Evolutionary conservation across 2,329 filamentous ascomycete genomes (phyloP).

Genomic region (Pyricularia pennisetigena): DNA sequence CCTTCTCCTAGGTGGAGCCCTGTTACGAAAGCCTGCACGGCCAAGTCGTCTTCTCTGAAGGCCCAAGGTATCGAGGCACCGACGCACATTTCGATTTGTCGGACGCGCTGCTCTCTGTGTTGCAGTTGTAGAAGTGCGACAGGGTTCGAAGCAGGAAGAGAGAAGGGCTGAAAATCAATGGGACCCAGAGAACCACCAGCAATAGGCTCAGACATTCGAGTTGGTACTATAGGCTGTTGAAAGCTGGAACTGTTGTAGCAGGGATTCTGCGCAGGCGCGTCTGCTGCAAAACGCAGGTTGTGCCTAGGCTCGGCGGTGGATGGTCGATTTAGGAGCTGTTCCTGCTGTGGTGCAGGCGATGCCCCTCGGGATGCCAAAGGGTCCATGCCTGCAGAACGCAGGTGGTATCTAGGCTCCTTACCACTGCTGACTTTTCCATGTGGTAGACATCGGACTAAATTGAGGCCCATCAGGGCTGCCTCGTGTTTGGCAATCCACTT

Average conservation of each 20-base stretch:
- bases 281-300: neutral
- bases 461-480: neutral
- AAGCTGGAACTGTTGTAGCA: neutral
- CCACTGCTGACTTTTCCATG: neutral
- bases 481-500: neutral
- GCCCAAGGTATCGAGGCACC: neutral
- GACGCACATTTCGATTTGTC: neutral
- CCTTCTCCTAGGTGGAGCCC: neutral
- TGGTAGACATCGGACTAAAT: neutral
- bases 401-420: neutral
- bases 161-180: neutral
- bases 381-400: neutral
- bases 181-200: neutral
- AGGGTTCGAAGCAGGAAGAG: neutral
- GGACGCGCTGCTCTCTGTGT: neutral
- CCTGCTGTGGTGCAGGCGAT: no score
- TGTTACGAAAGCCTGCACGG: slow-evolving; percentile 1
- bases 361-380: neutral
- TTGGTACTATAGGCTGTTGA: neutral
- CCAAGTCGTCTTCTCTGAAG: neutral
- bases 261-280: neutral
- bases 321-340: no score
- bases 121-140: neutral
- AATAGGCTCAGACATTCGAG: neutral
- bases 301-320: neutral